Evolutionary conservation across 352 stramenopile species (phyloP), one percentile per base, ranked within the genome.

Genomic region (Globisporangium echinulatum): DNA sequence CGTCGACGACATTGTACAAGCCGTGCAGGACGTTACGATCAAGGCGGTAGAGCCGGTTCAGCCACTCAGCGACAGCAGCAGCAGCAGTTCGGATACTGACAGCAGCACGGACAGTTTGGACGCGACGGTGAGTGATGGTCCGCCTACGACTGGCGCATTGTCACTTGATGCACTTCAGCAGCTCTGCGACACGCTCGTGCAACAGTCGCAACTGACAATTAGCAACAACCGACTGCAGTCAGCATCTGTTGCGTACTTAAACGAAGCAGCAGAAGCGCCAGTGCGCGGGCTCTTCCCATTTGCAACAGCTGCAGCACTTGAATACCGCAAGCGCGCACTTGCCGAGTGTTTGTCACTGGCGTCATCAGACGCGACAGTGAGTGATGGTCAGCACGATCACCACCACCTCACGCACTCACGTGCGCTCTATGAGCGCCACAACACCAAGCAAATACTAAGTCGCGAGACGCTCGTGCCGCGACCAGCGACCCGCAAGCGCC

Each of bases 1-100:
- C 70, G 88, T 88, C 56, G 76, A 89, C 46, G 81, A 93, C 51
- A 73, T 93, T 40, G 56, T 75, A 10, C 58, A 63, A 33, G 63
- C 70, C 0, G 59, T 15, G 25, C 7, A 38, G 7, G n/a, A 44
- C 66, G 54, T 2, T 25, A 25, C 25, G 25, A 25, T 25, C 25
- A 25, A 25, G 25, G 25, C 25, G 25, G 25, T 25, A 2, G 25
- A 25, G 25, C 25, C 25, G 25, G 25, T 25, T 25, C 25, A 25
- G 25, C 25, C 25, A 25, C 25, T 25, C 25, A 25, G 25, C 25
- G 25, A 25, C 25, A 25, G 25, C 25, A 25, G 25, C 25, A 25
- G 25, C 25, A 25, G 25, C 17, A 19, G 17, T 25, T 25, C 25
- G 25, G 25, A 25, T 25, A 25, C 25, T 25, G 25, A 25, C 25